phyloP scores from a whole-genome alignment of 75 land plant genomes.

The Picea sitchensis region DNA sequence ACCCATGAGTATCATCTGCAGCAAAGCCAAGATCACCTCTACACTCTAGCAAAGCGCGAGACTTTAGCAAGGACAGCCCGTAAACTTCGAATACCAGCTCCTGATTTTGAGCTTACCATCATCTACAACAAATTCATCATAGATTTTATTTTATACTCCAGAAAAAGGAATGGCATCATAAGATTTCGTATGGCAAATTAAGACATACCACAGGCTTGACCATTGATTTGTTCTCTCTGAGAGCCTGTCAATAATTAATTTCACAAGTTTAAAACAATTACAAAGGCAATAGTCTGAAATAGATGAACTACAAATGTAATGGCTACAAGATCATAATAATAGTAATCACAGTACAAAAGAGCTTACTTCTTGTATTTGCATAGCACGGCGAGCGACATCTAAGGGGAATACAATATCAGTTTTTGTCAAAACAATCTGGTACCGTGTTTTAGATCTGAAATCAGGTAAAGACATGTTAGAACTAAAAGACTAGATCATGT shows the following conservation, averaged over 20 bases:
- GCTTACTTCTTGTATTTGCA: slow-evolving; percentile 89
- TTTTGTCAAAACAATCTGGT: slow-evolving; percentile 89
- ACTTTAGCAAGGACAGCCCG: slow-evolving; percentile 61
- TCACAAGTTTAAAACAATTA: slow-evolving; percentile 1
- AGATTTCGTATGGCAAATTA: neutral
- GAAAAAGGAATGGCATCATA: neutral
- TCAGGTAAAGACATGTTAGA: slow-evolving; percentile 6
- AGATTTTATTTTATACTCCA: neutral
- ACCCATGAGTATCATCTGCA: too few species aligned
- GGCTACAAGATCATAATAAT: neutral
- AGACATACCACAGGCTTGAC: slow-evolving; percentile 78
- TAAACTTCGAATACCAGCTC: slow-evolving; percentile 78
- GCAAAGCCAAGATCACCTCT: neutral
- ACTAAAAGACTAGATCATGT: neutral
- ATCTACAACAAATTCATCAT: slow-evolving; percentile 46
- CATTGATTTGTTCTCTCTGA: slow-evolving; percentile 56
- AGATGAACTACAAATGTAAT: neutral
- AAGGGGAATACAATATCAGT: slow-evolving; percentile 84
- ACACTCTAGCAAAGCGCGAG: slow-evolving; percentile 38
- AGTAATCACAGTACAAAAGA: neutral
- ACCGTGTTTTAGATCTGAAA: slow-evolving; percentile 68
- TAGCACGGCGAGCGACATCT: slow-evolving; percentile 93
- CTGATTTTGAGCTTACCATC: slow-evolving; percentile 97
- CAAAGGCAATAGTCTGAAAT: neutral
- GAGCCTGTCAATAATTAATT: slow-evolving; percentile 39